These are phyloP conservation scores for Pelomyxa schiedti DNA, from an alignment of 78 protist species.

Conservation along the genomic window DNA sequence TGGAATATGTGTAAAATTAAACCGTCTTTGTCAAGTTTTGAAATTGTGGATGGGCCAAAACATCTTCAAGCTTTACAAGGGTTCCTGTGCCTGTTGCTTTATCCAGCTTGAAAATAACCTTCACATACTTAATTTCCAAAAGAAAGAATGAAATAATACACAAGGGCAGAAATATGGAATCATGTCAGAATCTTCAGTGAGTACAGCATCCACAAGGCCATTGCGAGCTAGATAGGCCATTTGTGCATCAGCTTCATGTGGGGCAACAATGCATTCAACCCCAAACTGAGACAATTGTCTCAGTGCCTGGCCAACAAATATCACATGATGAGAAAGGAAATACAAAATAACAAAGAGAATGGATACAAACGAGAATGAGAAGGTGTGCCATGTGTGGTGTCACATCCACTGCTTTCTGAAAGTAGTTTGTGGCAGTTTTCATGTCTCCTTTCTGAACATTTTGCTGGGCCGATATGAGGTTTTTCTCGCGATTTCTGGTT, in stretches of 20 bases:
- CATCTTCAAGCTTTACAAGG: slow-evolving; percentile 63
- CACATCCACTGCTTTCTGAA: slow-evolving; percentile 54
- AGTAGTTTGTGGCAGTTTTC: slow-evolving; percentile 15
- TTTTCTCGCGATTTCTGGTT: not conserved
- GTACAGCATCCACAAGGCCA: slow-evolving; percentile 55
- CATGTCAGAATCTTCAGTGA: slow-evolving; percentile 95
- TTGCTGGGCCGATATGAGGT: not conserved
- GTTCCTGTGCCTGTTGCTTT: not conserved
- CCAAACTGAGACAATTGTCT: not conserved
- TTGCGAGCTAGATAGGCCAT: slow-evolving; percentile 73
- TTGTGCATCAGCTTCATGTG: slow-evolving; percentile 99
- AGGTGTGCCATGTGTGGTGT: slow-evolving; percentile 62
- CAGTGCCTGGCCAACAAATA: not conserved
- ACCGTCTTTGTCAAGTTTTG: slow-evolving; percentile 10
- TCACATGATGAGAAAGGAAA: not conserved
- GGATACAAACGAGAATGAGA: slow-evolving; percentile 18
- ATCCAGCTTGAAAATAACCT: slow-evolving; percentile 9
- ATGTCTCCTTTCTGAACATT: slow-evolving; percentile 25
- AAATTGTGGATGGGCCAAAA: slow-evolving; percentile 45
- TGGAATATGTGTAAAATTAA: slow-evolving; percentile 9
- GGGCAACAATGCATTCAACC: slow-evolving; percentile 86
- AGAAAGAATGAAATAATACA: not conserved
- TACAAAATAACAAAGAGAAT: not conserved
- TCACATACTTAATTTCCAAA: not conserved
- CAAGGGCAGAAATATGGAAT: slow-evolving; percentile 66